A percentile compares a stretch with the other conserved stretches of the same genome.
These are phyloP conservation scores for Aspergillus novofumigatus DNA, from an alignment of 2,329 filamentous ascomycete genomes.

Conservation along the genomic window DNA sequence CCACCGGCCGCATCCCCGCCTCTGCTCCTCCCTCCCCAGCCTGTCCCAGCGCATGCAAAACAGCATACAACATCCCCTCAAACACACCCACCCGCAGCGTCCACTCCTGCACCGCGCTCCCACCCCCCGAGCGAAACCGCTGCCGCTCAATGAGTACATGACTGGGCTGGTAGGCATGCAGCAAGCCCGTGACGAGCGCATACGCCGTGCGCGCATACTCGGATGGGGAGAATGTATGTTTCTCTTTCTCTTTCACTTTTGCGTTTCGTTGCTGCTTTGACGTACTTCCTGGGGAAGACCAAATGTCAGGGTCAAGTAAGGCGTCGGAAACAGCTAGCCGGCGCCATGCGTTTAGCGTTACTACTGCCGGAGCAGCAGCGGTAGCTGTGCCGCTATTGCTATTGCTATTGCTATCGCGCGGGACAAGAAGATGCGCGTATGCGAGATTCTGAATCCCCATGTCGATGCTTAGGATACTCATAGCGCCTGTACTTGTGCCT, in stretches of 20 bases:
- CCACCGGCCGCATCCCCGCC: neutral
- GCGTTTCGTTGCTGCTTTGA: too few relatives aligned
- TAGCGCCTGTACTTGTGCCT: slow-evolving; percentile 2
- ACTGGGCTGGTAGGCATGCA: slow-evolving; percentile 54
- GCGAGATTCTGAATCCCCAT: slow-evolving; percentile 81
- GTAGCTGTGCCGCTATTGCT: too few relatives aligned
- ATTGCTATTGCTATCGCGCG: too few relatives aligned
- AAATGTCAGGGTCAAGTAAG: slow-evolving; percentile 3
- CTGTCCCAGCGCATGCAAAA: slow-evolving; percentile 53
- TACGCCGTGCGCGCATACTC: slow-evolving; percentile 55
- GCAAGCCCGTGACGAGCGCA: slow-evolving; percentile 48
- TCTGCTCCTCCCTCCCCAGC: neutral
- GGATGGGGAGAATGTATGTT: slow-evolving; percentile 47
- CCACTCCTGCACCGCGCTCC: slow-evolving; percentile 70
- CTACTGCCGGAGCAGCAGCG: neutral
- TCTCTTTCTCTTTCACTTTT: slow-evolving; percentile 3
- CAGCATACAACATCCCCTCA: slow-evolving; percentile 75
- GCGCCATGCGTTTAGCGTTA: slow-evolving; percentile 39
- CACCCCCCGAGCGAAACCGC: slow-evolving; percentile 61
- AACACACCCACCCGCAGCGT: slow-evolving; percentile 77
- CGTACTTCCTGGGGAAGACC: too few relatives aligned
- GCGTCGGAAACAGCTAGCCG: slow-evolving; percentile 33
- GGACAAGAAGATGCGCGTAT: slow-evolving; percentile 58
- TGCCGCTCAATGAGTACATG: slow-evolving; percentile 68
- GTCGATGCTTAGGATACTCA: slow-evolving; percentile 70